These are phyloP conservation scores for Solanum pimpinellifolium DNA, from an alignment of 257 asterid genomes.

Conservation along the genomic window DNA sequence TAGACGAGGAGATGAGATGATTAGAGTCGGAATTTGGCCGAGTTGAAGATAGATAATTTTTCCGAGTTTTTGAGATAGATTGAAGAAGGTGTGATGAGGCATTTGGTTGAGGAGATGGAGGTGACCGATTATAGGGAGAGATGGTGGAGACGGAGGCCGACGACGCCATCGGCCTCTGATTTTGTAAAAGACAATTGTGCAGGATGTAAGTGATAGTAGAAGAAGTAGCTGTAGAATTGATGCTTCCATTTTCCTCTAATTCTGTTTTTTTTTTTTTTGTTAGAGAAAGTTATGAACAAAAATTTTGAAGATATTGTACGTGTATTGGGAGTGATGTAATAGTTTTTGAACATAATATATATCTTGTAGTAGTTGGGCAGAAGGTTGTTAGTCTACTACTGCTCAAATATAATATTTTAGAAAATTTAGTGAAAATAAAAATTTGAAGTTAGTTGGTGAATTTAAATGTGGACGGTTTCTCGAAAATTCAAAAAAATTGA, in stretches of 20 bases:
- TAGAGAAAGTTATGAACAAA: not conserved
- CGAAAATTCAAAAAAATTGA: too few relatives aligned
- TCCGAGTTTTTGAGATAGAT: conserved; percentile 11
- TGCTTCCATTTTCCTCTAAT: not conserved
- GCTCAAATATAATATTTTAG: not conserved
- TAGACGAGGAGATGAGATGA: conserved; percentile 17
- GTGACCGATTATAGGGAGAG: conserved; percentile 28
- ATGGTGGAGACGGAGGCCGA: not conserved
- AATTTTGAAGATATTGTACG: not conserved
- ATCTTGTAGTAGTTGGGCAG: not conserved
- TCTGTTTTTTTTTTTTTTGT: not conserved
- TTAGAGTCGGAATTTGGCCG: conserved; percentile 16
- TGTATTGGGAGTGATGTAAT: not conserved
- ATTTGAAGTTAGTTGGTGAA: too few relatives aligned
- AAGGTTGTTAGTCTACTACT: not conserved
- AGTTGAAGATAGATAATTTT: conserved; percentile 21
- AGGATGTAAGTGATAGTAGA: not conserved
- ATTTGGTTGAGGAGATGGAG: conserved; percentile 20
- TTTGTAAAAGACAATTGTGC: not conserved
- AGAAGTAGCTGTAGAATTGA: conserved; percentile 1
- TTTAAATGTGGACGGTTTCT: too few relatives aligned
- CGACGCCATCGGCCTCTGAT: not conserved
- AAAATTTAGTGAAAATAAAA: too few relatives aligned
- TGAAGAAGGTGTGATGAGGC: conserved; percentile 22
- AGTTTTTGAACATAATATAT: too few relatives aligned